Evolutionary conservation across 768 basidiomycete genomes (phyloP).

Genomic region (Phlebiopsis gigantea): DNA sequence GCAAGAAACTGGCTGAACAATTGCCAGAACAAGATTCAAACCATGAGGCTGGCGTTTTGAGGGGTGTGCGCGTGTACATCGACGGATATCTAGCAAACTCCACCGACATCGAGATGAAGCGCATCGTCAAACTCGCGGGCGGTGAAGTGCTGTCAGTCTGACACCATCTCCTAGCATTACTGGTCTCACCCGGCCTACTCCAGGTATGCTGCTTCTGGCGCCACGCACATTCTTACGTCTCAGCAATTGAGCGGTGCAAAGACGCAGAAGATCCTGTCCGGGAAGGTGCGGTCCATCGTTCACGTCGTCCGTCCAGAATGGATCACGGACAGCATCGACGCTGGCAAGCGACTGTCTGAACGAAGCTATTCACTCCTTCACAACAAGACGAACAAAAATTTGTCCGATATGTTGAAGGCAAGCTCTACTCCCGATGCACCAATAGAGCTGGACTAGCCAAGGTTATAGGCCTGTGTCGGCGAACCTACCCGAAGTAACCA

Average conservation of each 20-base stretch:
- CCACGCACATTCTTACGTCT: slow-evolving; percentile 79
- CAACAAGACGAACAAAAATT: slow-evolving; percentile 30
- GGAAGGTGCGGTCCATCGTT: slow-evolving; percentile 39
- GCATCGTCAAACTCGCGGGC: slow-evolving; percentile 59
- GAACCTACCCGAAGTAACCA: neutral
- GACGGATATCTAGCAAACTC: slow-evolving; percentile 65
- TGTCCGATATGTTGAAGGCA: slow-evolving; percentile 33
- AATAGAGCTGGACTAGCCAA: neutral
- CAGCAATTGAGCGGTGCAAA: slow-evolving; percentile 67
- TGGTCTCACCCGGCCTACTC: neutral
- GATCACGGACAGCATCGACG: slow-evolving; percentile 62
- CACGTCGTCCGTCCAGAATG: slow-evolving; percentile 74
- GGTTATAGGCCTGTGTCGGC: neutral
- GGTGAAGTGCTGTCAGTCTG: slow-evolving; percentile 52
- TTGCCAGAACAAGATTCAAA: slow-evolving; percentile 14
- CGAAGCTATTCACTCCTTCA: slow-evolving; percentile 48
- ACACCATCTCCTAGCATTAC: slow-evolving; percentile 14
- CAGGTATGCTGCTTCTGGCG: slow-evolving; percentile 53
- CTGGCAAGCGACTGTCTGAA: slow-evolving; percentile 58
- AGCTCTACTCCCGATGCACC: slow-evolving; percentile 9
- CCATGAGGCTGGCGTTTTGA: slow-evolving; percentile 17
- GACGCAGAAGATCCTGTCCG: slow-evolving; percentile 56
- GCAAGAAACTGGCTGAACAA: slow-evolving; percentile 24
- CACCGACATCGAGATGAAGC: slow-evolving; percentile 78
- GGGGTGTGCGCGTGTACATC: slow-evolving; percentile 57